These are phyloP conservation scores for Picochlorum sp. DNA, from an alignment of 139 green algal species.

Conservation along the genomic window DNA sequence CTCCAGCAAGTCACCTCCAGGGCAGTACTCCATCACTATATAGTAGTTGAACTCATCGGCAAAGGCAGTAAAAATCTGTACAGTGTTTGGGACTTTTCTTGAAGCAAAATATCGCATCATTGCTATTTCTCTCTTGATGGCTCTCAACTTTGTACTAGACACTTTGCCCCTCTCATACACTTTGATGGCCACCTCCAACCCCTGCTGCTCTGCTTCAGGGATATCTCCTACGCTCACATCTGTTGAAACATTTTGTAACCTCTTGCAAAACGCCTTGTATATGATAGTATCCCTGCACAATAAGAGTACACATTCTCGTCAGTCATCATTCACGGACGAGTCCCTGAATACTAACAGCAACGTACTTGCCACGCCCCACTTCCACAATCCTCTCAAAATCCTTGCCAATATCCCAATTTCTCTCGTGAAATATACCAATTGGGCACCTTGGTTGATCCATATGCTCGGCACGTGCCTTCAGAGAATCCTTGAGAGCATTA, in stretches of 20 bases:
- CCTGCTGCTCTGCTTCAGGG: not conserved
- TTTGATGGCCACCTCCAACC: conserved; percentile 41
- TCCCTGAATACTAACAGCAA: too few relatives aligned
- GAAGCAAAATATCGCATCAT: conserved; percentile 60
- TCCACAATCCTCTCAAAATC: too few relatives aligned
- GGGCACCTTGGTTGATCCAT: too few relatives aligned
- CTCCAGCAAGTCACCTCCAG: conserved; percentile 55
- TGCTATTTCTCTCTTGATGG: conserved; percentile 51
- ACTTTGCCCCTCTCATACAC: conserved; percentile 43
- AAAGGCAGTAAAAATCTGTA: conserved; percentile 46
- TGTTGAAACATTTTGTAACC: not conserved
- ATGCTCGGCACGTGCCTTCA: too few relatives aligned
- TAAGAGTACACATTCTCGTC: too few relatives aligned
- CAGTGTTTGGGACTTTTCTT: conserved; percentile 51
- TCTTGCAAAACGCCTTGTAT: not conserved
- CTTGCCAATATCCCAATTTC: too few relatives aligned
- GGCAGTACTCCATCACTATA: conserved; percentile 69
- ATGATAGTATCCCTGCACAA: conserved; percentile 1
- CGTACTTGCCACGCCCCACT: too few relatives aligned
- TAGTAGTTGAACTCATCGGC: conserved; percentile 50
- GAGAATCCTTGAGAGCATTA: too few relatives aligned
- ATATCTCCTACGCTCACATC: too few relatives aligned
- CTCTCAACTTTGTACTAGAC: conserved; percentile 42
- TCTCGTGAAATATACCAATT: too few relatives aligned
- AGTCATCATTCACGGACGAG: too few relatives aligned